Conservation (phyloP, 129 eudicot species). For the Flaveria sonorensis region DNA sequence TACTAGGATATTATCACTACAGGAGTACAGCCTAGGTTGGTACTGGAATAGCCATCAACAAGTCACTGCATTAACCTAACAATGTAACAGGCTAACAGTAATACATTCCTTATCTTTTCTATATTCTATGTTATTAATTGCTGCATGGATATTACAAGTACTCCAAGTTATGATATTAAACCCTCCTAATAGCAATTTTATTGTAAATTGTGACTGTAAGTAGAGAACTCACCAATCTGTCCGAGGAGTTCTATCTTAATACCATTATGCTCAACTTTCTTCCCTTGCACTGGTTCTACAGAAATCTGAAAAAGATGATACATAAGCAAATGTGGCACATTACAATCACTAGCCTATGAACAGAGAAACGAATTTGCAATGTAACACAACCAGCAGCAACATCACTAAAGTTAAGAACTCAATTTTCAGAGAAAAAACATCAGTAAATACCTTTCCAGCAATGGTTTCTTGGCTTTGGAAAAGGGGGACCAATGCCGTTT, state of each 20-base stretch:
- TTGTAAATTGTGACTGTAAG: not conserved
- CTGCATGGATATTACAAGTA: slow-evolving; percentile 13
- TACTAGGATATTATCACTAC: not conserved
- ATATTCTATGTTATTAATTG: slow-evolving; percentile 10
- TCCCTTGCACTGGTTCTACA: slow-evolving; percentile 90
- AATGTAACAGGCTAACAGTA: not conserved
- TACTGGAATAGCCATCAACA: slow-evolving; percentile 8
- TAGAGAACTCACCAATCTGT: slow-evolving; percentile 74
- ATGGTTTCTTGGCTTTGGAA: slow-evolving; percentile 93
- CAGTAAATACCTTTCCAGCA: slow-evolving; percentile 64
- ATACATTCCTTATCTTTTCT: not conserved
- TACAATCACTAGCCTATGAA: slow-evolving; percentile 8
- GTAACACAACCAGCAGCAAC: slow-evolving; percentile 6
- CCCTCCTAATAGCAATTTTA: not conserved
- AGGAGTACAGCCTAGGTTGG: not conserved
- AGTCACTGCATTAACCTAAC: not conserved
- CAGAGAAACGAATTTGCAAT: slow-evolving; percentile 4
- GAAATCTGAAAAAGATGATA: slow-evolving; percentile 59
- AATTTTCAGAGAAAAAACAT: not conserved
- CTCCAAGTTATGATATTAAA: slow-evolving; percentile 10
- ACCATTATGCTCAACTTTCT: slow-evolving; percentile 98
- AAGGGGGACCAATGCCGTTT: slow-evolving; percentile 82
- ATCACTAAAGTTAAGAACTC: slow-evolving; percentile 13
- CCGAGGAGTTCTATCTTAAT: slow-evolving; percentile 97
- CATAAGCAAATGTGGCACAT: slow-evolving; percentile 2